Base-by-base conservation (phyloP, 2,329 filamentous ascomycete genomes). In the Colletotrichum melonis region DNA sequence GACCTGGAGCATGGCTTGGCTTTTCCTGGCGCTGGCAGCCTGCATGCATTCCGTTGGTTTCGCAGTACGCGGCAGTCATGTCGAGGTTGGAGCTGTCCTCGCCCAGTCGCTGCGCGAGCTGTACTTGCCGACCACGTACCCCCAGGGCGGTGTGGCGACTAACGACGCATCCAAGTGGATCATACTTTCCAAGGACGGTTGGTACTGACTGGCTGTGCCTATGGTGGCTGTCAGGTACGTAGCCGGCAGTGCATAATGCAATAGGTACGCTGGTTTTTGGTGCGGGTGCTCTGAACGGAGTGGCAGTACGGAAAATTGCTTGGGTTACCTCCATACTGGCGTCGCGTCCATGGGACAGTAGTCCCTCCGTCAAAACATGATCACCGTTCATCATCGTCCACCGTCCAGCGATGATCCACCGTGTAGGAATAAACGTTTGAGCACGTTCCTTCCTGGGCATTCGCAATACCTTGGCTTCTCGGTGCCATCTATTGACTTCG, bases 141-240 rank as follows among this genome's bases (percentile, higher is more conserved):
- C 7, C 4, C 8, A 55, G 46, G 58, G 65, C 65, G 49, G 65
- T 63, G 65, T 69, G 66, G 65, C 65, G 30, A 58, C 35, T 49
- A 49, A n/a, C 55, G 32, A 59, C 38, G 67, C 38, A 66, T 28
- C 30, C 19, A 42, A 55, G 54, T 42, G 67, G 55, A 24, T 54
- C 38, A 22, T 1, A 12, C 12, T 22, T 58, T 42, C 28, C 30
- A n/a, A 6, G 32, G 54, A 67, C 24, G 30, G 62, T 22, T 59
- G 54, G 4, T 6, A 19, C 8, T 63, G 62, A 59, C 19, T 57
- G 35, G 52, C 24, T 26, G 26, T 58, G 56, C 19, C 56, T n/a
- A 22, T 14, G 32, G 28, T 38, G 65, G 56, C 60, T 69, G 60
- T 28, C 67, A 69, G 54, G 60, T 64, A 65, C 67, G 28, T 57